Evolutionary conservation across 2,329 filamentous ascomycete species (phyloP).

Genomic region (Aspergillus uvarum): DNA sequence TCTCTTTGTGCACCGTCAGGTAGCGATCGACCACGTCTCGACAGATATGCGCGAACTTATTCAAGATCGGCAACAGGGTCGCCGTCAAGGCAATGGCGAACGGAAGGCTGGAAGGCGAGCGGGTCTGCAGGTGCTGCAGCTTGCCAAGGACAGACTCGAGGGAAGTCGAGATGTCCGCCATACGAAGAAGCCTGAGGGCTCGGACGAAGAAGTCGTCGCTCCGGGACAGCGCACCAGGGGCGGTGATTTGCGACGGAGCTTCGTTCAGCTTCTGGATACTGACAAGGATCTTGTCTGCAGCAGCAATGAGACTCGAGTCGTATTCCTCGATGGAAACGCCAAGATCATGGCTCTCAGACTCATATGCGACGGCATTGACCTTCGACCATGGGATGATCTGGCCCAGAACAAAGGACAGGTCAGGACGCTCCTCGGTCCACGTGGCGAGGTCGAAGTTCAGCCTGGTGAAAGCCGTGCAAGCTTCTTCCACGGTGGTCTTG

Average conservation of each 20-base stretch:
- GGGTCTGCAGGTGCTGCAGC: constrained; percentile 48
- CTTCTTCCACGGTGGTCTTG: constrained; percentile 30
- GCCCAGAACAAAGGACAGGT: constrained; percentile 63
- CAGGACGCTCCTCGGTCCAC: constrained; percentile 52
- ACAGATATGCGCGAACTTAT: constrained; percentile 68
- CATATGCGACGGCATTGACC: constrained; percentile 24
- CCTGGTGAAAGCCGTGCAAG: constrained; percentile 27
- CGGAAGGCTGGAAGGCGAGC: constrained; percentile 43
- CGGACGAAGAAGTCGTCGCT: constrained; percentile 54
- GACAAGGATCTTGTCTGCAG: constrained; percentile 75
- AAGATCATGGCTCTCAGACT: constrained; percentile 15
- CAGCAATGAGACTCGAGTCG: constrained; percentile 58
- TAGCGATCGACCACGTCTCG: constrained; percentile 59
- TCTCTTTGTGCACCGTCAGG: constrained; percentile 65
- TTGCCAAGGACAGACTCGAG: constrained; percentile 48
- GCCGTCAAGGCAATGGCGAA: constrained; percentile 60
- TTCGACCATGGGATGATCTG: constrained; percentile 68
- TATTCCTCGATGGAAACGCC: constrained; percentile 47
- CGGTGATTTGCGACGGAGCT: constrained; percentile 60
- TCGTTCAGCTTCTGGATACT: constrained; percentile 67
- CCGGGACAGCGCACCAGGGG: constrained; percentile 62
- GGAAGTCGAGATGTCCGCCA: constrained; percentile 53
- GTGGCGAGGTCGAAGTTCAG: constrained; percentile 45
- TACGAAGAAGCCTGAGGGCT: constrained; percentile 60
- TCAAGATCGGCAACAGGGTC: constrained; percentile 67